Conservation (phyloP, 2,329 filamentous ascomycete genomes). For the Epichloe hybrida region DNA sequence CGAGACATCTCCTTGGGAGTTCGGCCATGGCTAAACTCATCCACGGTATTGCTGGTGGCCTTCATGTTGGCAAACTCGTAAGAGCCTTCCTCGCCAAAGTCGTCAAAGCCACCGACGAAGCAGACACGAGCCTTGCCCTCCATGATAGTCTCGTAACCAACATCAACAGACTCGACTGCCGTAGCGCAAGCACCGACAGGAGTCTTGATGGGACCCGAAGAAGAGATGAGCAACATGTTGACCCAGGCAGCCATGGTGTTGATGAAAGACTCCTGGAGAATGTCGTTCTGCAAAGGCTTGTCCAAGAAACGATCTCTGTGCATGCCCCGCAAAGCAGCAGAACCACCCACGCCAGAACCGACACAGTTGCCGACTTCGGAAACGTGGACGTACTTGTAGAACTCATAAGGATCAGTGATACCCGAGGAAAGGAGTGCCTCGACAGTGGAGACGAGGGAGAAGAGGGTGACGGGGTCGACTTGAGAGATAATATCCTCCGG, state of each 20-base stretch:
- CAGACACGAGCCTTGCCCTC: slow-evolving; percentile 96
- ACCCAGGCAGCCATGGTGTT: slow-evolving; percentile 99
- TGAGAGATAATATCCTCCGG: slow-evolving; percentile 96
- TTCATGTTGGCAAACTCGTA: slow-evolving; percentile 99
- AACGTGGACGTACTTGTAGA: slow-evolving; percentile 98
- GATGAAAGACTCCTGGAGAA: slow-evolving; percentile 98
- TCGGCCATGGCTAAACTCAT: slow-evolving; percentile 89
- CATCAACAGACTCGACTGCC: slow-evolving; percentile 91
- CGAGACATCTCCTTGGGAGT: slow-evolving; percentile 97
- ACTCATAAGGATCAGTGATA: slow-evolving; percentile 98
- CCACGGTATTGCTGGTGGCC: slow-evolving; percentile 93
- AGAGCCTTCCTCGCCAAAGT: slow-evolving; percentile 97
- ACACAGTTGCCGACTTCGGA: slow-evolving; percentile 97
- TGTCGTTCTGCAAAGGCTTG: slow-evolving; percentile 95
- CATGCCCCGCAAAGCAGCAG: slow-evolving; percentile 86
- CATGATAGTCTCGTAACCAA: slow-evolving; percentile 95
- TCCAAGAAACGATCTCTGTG: slow-evolving; percentile 96
- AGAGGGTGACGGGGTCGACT: slow-evolving; percentile 92
- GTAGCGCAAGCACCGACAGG: slow-evolving; percentile 96
- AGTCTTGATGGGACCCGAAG: slow-evolving; percentile 96
- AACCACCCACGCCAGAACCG: slow-evolving; percentile 95
- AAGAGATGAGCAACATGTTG: slow-evolving; percentile 96
- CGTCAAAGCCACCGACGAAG: slow-evolving; percentile 96
- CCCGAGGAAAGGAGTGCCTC: slow-evolving; percentile 84
- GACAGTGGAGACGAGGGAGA: slow-evolving; percentile 83